phyloP scores from a whole-genome alignment of 2,329 filamentous ascomycete species.

The Aspergillus flavus region DNA sequence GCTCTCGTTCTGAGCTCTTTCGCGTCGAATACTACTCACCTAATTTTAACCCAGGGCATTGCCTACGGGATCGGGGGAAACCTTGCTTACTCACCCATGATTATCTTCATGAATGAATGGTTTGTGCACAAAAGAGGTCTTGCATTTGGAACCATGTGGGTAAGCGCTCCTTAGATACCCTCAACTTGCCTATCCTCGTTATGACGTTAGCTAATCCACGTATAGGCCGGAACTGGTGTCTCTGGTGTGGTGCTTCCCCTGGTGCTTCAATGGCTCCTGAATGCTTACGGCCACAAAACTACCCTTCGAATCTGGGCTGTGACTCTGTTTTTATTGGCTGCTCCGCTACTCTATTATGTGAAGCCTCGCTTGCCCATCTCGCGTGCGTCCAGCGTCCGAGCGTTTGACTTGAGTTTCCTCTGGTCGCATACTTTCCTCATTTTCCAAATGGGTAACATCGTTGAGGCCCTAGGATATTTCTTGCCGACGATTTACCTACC shows the following conservation, averaged over 20 bases:
- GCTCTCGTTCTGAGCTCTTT: slow-evolving; percentile 27
- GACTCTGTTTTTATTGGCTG: slow-evolving; percentile 23
- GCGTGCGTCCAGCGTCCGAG: not conserved
- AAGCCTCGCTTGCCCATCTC: slow-evolving; percentile 45
- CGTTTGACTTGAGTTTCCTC: slow-evolving; percentile 39
- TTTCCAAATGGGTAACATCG: slow-evolving; percentile 50
- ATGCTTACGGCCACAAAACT: slow-evolving; percentile 46
- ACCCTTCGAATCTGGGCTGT: slow-evolving; percentile 50
- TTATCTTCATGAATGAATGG: slow-evolving; percentile 54
- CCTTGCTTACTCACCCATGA: slow-evolving; percentile 50
- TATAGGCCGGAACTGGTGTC: slow-evolving; percentile 36
- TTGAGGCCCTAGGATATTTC: slow-evolving; percentile 42
- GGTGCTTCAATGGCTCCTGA: slow-evolving; percentile 47
- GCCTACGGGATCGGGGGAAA: slow-evolving; percentile 48
- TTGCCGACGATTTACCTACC: slow-evolving; percentile 44
- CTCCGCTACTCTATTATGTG: slow-evolving; percentile 39
- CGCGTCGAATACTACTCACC: slow-evolving; percentile 22
- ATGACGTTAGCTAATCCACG: not conserved
- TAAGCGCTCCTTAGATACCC: not conserved
- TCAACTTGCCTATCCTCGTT: not conserved
- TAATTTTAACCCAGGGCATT: slow-evolving; percentile 28
- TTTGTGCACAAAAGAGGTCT: slow-evolving; percentile 51
- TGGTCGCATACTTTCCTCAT: slow-evolving; percentile 44
- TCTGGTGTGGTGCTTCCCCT: slow-evolving; percentile 52
- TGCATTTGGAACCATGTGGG: slow-evolving; percentile 50